Evolutionary conservation across 441 rosid species (phyloP).

Genomic region (Mallotus japonicus): DNA sequence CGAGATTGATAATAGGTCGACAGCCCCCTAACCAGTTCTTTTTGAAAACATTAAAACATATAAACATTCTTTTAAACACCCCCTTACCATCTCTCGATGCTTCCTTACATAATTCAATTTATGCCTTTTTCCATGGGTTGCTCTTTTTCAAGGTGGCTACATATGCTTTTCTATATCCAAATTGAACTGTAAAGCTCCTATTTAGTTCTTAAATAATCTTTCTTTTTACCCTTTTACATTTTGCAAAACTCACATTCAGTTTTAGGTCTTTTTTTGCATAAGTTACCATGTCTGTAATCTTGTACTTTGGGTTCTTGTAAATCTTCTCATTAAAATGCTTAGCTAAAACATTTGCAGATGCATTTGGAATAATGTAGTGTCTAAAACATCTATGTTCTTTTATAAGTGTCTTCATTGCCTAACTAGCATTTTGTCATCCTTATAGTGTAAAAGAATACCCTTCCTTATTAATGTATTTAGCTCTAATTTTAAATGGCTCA

Average conservation of each 20-base stretch:
- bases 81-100: not conserved
- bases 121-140: not conserved
- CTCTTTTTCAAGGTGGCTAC: not conserved
- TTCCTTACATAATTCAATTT: not conserved
- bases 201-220: not conserved
- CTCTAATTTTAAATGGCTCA: not conserved
- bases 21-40: not conserved
- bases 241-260: not conserved
- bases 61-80: not conserved
- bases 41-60: not conserved
- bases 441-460: not conserved
- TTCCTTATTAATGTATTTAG: not conserved
- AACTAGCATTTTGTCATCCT: not conserved
- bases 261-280: not conserved
- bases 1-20: not conserved
- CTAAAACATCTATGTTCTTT: not conserved
- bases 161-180: not conserved
- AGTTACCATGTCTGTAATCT: not conserved
- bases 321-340: not conserved
- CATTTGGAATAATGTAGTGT: not conserved
- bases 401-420: not conserved
- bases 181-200: not conserved
- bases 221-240: not conserved
- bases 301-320: not conserved
- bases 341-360: not conserved